These are phyloP conservation scores for Piper betle DNA, from an alignment of 164 flowering plant species.

Conservation along the genomic window DNA sequence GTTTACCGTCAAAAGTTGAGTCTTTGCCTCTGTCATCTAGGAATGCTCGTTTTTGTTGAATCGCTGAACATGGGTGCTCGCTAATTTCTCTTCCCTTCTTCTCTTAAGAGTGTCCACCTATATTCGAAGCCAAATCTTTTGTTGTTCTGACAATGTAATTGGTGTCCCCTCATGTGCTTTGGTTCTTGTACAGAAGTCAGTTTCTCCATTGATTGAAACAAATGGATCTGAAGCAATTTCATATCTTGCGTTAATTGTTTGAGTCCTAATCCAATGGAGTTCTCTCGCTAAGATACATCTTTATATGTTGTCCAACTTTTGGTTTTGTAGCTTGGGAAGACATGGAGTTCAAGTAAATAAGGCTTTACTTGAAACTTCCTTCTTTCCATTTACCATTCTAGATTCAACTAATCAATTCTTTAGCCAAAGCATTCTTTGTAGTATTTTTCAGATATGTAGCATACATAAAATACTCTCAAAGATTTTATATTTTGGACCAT, in stretches of 20 bases:
- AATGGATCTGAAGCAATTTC: constrained; percentile 31
- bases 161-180: constrained; percentile 10
- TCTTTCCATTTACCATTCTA: constrained; percentile 1
- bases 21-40: not conserved
- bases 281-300: constrained; percentile 15
- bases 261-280: constrained; percentile 20
- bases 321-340: constrained; percentile 10
- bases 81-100: constrained; percentile 12
- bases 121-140: not conserved
- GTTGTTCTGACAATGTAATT: constrained; percentile 25
- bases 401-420: constrained; percentile 22
- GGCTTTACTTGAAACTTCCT: not conserved
- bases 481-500: constrained; percentile 12
- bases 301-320: constrained; percentile 7
- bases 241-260: constrained; percentile 18
- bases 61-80: constrained; percentile 32
- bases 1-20: not conserved
- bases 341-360: constrained; percentile 25
- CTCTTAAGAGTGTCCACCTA: not conserved
- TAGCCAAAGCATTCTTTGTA: constrained; percentile 21
- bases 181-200: constrained; percentile 1
- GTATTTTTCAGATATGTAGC: constrained; percentile 32
- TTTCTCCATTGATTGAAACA: constrained; percentile 7
- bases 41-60: constrained; percentile 24
- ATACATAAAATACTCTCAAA: constrained; percentile 4